These are phyloP conservation scores for Nannochloris sp. DNA, from an alignment of 139 green algal genomes.

Conservation along the genomic window DNA sequence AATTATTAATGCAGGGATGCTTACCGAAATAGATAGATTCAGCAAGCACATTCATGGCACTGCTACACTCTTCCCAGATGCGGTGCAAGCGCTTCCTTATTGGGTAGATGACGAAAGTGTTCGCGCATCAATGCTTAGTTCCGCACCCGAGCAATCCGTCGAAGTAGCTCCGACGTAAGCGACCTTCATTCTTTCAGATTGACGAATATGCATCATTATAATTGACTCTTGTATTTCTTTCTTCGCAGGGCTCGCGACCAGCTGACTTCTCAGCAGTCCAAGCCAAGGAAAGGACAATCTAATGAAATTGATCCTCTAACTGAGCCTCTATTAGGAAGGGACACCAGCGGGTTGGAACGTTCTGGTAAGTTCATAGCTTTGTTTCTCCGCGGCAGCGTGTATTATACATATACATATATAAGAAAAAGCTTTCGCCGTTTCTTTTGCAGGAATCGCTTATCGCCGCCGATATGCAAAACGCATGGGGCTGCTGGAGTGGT, in stretches of 20 bases:
- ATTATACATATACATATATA: too few species aligned
- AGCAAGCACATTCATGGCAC: conserved; percentile 89
- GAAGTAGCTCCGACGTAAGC: conserved; percentile 14
- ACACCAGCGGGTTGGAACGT: too few species aligned
- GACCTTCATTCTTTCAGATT: neutral
- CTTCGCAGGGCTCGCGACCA: conserved; percentile 6
- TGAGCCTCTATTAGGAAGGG: neutral
- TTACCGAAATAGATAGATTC: conserved; percentile 81
- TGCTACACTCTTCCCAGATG: conserved; percentile 73
- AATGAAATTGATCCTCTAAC: neutral
- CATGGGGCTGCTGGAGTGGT: conserved; percentile 31
- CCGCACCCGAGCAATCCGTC: conserved; percentile 24
- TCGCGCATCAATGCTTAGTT: conserved; percentile 51
- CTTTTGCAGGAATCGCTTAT: too few species aligned
- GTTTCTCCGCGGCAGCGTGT: too few species aligned
- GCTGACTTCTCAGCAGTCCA: neutral
- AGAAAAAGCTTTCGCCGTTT: too few species aligned
- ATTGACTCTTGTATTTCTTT: neutral
- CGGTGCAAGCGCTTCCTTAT: conserved; percentile 86
- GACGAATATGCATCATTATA: neutral
- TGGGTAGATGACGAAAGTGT: conserved; percentile 88
- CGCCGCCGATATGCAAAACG: too few species aligned
- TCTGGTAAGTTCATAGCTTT: neutral
- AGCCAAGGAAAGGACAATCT: conserved; percentile 11
- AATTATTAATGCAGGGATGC: conserved; percentile 13